Conservation (phyloP, 2,329 filamentous ascomycete genomes). For the Lasiodiplodia hormozganensis region DNA sequence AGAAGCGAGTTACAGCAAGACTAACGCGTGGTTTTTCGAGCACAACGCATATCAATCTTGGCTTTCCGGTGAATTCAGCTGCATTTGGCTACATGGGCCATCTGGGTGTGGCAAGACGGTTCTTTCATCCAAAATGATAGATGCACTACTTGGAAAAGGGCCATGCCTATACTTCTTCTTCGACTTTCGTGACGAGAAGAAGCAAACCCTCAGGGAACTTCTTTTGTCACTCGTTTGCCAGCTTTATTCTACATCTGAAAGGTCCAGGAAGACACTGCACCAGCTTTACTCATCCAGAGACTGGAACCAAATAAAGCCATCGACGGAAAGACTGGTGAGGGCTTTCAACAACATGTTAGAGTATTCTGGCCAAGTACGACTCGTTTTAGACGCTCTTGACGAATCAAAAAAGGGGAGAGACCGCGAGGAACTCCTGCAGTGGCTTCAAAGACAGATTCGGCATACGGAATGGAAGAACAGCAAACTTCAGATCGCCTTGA, state of each 20-base stretch:
- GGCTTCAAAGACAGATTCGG: not conserved
- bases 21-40: not conserved
- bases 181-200: not conserved
- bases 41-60: not conserved
- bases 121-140: not conserved
- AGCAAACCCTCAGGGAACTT: not conserved
- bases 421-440: not conserved
- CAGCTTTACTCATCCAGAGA: not conserved
- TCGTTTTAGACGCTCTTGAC: not conserved
- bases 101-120: not conserved
- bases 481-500: not conserved
- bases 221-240: not conserved
- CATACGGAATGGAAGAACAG: no score
- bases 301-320: not conserved
- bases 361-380: not conserved
- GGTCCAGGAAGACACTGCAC: not conserved
- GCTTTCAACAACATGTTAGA: not conserved
- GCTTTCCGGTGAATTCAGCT: fast-evolving
- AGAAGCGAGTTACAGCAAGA: not conserved
- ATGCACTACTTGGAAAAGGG: not conserved
- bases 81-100: not conserved
- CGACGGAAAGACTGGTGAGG: no score
- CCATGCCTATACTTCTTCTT: not conserved
- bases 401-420: not conserved
- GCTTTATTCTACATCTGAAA: not conserved